A percentile compares a stretch with the other conserved stretches of the same genome.
Conservation (phyloP, 345 rosid genomes). For the Euclidium syriacum region DNA sequence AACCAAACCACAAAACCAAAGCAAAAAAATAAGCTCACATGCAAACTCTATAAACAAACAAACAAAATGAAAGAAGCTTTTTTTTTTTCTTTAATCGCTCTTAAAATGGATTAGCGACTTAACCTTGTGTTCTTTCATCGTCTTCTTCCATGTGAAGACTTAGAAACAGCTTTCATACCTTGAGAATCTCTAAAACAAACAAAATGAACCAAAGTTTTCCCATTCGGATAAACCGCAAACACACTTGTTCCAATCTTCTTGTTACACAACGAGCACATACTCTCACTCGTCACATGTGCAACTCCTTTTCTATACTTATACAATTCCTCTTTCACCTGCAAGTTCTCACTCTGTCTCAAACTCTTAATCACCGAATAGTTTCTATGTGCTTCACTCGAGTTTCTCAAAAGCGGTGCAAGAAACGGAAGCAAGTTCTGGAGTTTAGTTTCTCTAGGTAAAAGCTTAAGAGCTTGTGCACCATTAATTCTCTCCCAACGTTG, state of each 20-base stretch:
- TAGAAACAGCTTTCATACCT: constrained; percentile 79
- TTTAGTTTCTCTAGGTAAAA: constrained; percentile 92
- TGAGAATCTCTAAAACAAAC: constrained; percentile 95
- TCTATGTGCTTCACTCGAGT: constrained; percentile 87
- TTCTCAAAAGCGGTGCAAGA: constrained; percentile 89
- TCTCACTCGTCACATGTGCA: constrained; percentile 74
- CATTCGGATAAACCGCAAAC: constrained; percentile 89
- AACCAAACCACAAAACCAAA: neutral
- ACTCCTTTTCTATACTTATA: constrained; percentile 73
- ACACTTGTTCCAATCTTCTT: constrained; percentile 92
- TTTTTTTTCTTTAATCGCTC: neutral
- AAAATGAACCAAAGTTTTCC: constrained; percentile 84
- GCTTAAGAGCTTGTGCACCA: constrained; percentile 95
- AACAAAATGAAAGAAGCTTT: neutral
- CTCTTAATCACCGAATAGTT: constrained; percentile 86
- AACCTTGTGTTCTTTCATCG: constrained; percentile 34
- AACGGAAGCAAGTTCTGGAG: constrained; percentile 91
- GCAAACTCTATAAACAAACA: constrained; percentile 15
- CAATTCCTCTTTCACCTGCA: constrained; percentile 93
- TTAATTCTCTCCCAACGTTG: constrained; percentile 94
- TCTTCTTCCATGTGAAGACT: constrained; percentile 54
- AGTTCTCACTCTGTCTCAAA: constrained; percentile 84
- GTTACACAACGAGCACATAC: constrained; percentile 85
- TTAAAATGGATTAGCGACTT: neutral
- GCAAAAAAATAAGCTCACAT: neutral